These are phyloP conservation scores for Vaccinium corymbosum DNA, from an alignment of 148 eudicot genomes.

Conservation along the genomic window DNA sequence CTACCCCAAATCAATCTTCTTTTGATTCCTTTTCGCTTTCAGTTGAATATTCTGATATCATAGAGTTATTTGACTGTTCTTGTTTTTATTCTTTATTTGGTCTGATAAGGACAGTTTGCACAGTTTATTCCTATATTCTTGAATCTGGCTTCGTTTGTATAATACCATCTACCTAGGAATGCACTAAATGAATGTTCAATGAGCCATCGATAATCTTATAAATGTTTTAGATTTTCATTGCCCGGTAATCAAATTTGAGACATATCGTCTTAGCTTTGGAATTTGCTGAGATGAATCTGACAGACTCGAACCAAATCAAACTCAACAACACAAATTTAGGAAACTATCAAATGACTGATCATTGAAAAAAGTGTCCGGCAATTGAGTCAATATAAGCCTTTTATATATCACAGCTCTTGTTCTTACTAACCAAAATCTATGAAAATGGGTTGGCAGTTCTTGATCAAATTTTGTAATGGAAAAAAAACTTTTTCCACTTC, in stretches of 20 bases:
- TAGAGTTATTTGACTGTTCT: not conserved
- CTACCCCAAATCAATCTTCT: not conserved
- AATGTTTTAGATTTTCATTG: too few species aligned
- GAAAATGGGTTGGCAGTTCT: not conserved
- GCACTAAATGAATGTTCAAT: not conserved
- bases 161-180: not conserved
- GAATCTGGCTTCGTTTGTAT: not conserved
- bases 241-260: too few species aligned
- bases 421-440: not conserved
- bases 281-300: not conserved
- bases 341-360: not conserved
- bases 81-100: not conserved
- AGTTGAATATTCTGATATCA: not conserved
- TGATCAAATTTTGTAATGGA: not conserved
- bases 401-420: not conserved
- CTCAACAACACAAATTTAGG: not conserved
- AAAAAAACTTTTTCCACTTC: not conserved
- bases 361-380: too few species aligned
- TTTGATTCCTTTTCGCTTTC: slow-evolving; percentile 1
- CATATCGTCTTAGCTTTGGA: not conserved
- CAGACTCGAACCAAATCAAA: not conserved
- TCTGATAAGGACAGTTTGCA: not conserved
- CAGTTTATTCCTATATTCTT: not conserved
- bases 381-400: not conserved
- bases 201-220: not conserved